A percentile compares a stretch with the other conserved stretches of the same genome.
Conservation (phyloP, 352 stramenopile genomes). For the Globisporangium camurandrum region DNA sequence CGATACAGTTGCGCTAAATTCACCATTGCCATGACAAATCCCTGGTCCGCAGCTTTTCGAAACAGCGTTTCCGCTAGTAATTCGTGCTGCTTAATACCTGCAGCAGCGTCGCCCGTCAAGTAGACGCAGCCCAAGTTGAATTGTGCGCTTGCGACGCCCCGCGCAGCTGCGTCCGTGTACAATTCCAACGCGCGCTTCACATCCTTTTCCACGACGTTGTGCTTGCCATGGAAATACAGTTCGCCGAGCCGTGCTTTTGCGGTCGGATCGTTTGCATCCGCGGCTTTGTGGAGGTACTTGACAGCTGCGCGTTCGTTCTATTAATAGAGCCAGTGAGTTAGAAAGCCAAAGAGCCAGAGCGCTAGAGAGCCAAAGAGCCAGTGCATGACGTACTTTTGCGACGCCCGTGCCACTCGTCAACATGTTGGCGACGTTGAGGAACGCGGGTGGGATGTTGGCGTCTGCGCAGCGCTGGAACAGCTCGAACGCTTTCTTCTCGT, state of each 20-base stretch:
- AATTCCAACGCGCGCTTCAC: conserved; percentile 44
- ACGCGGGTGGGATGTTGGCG: conserved; percentile 53
- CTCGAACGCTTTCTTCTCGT: conserved; percentile 74
- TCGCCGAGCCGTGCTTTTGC: conserved; percentile 71
- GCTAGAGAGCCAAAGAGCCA: too few relatives aligned
- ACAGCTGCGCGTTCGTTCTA: conserved; percentile 63
- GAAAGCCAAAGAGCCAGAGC: too few relatives aligned
- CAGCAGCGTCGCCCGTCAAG: conserved; percentile 56
- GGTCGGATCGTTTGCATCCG: conserved; percentile 58
- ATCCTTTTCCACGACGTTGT: conserved; percentile 45
- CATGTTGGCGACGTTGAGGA: conserved; percentile 82
- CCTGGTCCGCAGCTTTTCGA: conserved; percentile 59
- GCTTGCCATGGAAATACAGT: conserved; percentile 59
- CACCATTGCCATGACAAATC: conserved; percentile 84
- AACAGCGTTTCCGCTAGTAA: conserved; percentile 70
- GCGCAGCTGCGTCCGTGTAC: conserved; percentile 60
- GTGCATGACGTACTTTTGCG: conserved; percentile 39
- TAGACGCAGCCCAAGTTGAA: conserved; percentile 78
- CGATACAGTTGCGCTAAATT: conserved; percentile 84
- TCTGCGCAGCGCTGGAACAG: conserved; percentile 66
- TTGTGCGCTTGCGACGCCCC: conserved; percentile 53
- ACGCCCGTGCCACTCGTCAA: conserved; percentile 61
- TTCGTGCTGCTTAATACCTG: conserved; percentile 43
- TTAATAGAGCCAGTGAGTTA: background rate
- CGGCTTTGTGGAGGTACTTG: conserved; percentile 72